These are phyloP conservation scores for Umbelopsis sp. DNA, from an alignment of 192 early-diverging fungal species.

Conservation along the genomic window DNA sequence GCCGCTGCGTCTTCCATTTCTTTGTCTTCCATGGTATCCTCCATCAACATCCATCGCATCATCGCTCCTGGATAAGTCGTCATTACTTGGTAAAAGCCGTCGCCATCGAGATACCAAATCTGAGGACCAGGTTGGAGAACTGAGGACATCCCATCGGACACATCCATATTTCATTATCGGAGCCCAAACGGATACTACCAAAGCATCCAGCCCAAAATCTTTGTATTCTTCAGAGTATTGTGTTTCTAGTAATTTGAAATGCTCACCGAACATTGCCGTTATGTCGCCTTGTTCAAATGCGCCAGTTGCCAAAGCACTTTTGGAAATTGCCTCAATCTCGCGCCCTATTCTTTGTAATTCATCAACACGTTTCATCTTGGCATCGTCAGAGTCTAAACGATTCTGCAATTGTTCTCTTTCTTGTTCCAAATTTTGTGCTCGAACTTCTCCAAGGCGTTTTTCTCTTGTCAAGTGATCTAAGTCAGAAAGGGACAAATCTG, in stretches of 20 bases:
- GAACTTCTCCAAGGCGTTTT: conserved; percentile 50
- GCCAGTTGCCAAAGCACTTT: conserved; percentile 29
- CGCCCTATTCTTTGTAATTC: conserved; percentile 48
- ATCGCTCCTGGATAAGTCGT: conserved; percentile 29
- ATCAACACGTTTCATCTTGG: conserved; percentile 43
- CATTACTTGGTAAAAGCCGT: conserved; percentile 51
- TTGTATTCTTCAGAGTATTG: conserved; percentile 61
- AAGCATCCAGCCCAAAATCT: conserved; percentile 62
- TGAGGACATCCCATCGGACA: conserved; percentile 66
- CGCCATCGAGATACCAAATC: conserved; percentile 59
- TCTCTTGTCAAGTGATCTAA: conserved; percentile 64
- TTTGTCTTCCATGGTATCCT: neutral
- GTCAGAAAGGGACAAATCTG: conserved; percentile 70
- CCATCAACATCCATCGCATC: conserved; percentile 28
- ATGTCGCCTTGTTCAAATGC: conserved; percentile 41
- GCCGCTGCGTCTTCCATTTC: conserved; percentile 1
- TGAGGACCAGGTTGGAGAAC: conserved; percentile 56
- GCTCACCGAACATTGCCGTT: conserved; percentile 44
- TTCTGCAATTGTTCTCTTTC: conserved; percentile 33
- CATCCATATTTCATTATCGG: conserved; percentile 49
- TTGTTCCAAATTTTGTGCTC: conserved; percentile 39
- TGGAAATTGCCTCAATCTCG: conserved; percentile 41
- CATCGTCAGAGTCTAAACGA: conserved; percentile 34
- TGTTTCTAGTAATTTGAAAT: conserved; percentile 57
- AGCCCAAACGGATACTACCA: conserved; percentile 61